These are phyloP conservation scores for Takakia lepidozioides DNA, from an alignment of 225 moss, liverwort and hornwort genomes.

Conservation along the genomic window DNA sequence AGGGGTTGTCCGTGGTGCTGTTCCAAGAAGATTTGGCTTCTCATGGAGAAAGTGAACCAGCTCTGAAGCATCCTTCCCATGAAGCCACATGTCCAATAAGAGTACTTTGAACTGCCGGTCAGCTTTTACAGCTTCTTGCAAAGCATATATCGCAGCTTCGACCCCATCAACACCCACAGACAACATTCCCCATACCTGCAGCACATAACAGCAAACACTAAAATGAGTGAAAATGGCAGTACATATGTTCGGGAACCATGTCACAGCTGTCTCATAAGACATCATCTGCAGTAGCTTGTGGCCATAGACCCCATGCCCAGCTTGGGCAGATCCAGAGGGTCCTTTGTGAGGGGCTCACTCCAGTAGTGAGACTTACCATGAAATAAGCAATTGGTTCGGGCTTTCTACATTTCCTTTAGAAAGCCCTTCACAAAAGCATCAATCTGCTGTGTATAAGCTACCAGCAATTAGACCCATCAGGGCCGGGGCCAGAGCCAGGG, in stretches of 20 bases:
- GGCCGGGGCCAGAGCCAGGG: no score
- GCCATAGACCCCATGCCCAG: no score
- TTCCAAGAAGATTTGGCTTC: slow-evolving; percentile 37
- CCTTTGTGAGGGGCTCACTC: no score
- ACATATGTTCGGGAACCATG: background rate
- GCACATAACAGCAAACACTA: background rate
- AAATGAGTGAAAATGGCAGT: background rate
- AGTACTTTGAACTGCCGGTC: slow-evolving; percentile 45
- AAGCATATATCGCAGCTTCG: slow-evolving; percentile 38
- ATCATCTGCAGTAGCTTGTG: no score
- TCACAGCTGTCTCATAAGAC: no score
- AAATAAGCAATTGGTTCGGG: no score
- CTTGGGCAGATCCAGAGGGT: no score
- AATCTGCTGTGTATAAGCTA: no score
- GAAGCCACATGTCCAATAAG: slow-evolving; percentile 56
- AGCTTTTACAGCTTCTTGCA: slow-evolving; percentile 41
- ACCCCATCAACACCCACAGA: slow-evolving; percentile 54
- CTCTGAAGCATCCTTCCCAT: slow-evolving; percentile 47
- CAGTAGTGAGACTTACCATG: no score
- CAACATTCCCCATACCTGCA: slow-evolving; percentile 55
- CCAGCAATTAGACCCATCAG: no score
- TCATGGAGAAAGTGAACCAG: slow-evolving; percentile 48
- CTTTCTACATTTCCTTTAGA: no score
- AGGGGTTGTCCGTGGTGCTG: slow-evolving; percentile 36
- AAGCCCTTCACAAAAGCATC: no score